Evolutionary conservation across 768 basidiomycete species (phyloP).

Genomic region (Lactarius sp.): DNA sequence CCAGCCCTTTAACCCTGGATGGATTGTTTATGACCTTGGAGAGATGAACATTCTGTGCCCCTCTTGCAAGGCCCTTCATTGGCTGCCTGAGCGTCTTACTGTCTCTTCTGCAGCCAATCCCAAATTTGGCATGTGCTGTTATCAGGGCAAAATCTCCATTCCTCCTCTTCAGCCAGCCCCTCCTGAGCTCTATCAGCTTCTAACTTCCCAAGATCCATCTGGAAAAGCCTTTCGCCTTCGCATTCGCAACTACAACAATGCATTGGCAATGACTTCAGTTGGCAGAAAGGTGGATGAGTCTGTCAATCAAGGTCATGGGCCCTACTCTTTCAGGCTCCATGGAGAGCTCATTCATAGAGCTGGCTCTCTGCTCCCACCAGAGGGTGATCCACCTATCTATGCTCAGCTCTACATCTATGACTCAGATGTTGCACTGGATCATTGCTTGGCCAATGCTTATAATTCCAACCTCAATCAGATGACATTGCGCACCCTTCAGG

Average conservation of each 20-base stretch:
- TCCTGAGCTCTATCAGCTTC: not conserved
- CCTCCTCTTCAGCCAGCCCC: not conserved
- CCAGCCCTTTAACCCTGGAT: not conserved
- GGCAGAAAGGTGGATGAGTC: slow-evolving; percentile 51
- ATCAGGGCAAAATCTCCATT: not conserved
- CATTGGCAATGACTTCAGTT: slow-evolving; percentile 36
- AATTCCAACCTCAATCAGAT: not conserved
- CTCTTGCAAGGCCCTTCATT: slow-evolving; percentile 1
- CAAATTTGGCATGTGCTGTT: slow-evolving; percentile 7
- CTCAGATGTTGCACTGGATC: not conserved
- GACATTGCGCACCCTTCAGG: not conserved
- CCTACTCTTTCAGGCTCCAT: not conserved
- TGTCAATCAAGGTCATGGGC: not conserved
- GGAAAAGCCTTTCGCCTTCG: slow-evolving; percentile 34
- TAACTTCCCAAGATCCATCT: slow-evolving; percentile 28
- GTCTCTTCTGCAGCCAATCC: not conserved
- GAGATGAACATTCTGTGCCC: not conserved
- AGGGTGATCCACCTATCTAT: not conserved
- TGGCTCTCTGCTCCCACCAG: not conserved
- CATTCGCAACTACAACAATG: slow-evolving; percentile 39
- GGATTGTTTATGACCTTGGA: not conserved
- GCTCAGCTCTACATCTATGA: slow-evolving; percentile 1
- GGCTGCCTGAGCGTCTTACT: not conserved
- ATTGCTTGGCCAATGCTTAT: not conserved
- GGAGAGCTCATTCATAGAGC: not conserved